Percentiles rank a stretch among this genome's conserved stretches.
These are phyloP conservation scores for Fusarium longipes DNA, from an alignment of 2,329 filamentous ascomycete genomes.

Conservation along the genomic window DNA sequence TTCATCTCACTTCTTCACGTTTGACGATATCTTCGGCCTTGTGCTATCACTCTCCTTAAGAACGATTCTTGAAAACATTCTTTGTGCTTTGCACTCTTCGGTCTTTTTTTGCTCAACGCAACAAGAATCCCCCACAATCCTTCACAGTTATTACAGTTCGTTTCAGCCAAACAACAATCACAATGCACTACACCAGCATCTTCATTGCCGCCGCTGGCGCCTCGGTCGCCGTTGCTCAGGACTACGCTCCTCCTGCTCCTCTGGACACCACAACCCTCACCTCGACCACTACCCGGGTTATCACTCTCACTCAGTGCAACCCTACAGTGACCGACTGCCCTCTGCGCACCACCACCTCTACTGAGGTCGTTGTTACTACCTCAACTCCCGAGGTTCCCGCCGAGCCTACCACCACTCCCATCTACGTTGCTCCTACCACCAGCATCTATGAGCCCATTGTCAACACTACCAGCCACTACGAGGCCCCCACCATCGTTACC, in stretches of 20 bases:
- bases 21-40: constrained; percentile 38
- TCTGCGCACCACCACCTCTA: constrained; percentile 42
- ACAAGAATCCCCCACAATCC: constrained; percentile 19
- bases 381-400: constrained; percentile 34
- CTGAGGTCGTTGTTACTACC: constrained; percentile 41
- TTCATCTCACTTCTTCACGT: constrained; percentile 20
- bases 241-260: constrained; percentile 28
- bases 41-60: constrained; percentile 35
- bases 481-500: constrained; percentile 39
- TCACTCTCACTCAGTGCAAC: constrained; percentile 62
- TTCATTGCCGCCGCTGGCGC: constrained; percentile 56
- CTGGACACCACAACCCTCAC: constrained; percentile 55
- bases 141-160: constrained; percentile 18
- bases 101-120: constrained; percentile 29
- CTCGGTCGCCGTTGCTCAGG: constrained; percentile 51
- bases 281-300: constrained; percentile 57
- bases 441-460: constrained; percentile 36
- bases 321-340: constrained; percentile 44
- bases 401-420: constrained; percentile 26
- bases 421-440: constrained; percentile 43
- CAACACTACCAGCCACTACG: constrained; percentile 44
- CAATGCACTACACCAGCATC: constrained; percentile 60
- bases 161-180: constrained; percentile 45
- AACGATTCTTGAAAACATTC: constrained; percentile 25
- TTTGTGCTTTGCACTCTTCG: constrained; percentile 38